Percentiles rank a stretch among this genome's conserved stretches.
Conservation (phyloP, 2,329 filamentous ascomycete genomes). For the Monilinia fructigena region DNA sequence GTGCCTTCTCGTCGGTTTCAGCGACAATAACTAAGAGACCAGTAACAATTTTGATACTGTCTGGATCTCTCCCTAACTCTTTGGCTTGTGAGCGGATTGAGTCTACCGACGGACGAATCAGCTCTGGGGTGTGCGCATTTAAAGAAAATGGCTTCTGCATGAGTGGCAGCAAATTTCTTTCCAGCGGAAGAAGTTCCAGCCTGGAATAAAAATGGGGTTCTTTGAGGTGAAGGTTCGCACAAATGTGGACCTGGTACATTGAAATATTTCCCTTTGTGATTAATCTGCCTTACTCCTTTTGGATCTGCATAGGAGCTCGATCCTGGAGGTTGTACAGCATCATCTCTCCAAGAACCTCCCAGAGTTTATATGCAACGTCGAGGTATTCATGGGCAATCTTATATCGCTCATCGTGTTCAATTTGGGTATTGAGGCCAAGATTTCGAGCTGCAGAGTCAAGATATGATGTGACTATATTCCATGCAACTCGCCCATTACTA, state of each 20-base stretch:
- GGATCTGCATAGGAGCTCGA: conserved; percentile 60
- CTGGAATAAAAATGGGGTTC: conserved; percentile 49
- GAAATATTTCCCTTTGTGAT: conserved; percentile 65
- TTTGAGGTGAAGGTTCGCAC: conserved; percentile 47
- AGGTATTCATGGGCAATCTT: conserved; percentile 63
- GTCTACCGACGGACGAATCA: conserved; percentile 60
- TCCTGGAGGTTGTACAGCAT: conserved; percentile 59
- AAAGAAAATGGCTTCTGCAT: conserved; percentile 73
- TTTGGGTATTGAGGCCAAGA: conserved; percentile 56
- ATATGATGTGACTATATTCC: conserved; percentile 64
- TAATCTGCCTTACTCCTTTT: conserved; percentile 59
- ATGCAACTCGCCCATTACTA: conserved; percentile 56
- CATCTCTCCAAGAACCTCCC: conserved; percentile 35
- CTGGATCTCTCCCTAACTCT: conserved; percentile 55
- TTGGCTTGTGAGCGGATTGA: conserved; percentile 56
- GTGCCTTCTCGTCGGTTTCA: conserved; percentile 63
- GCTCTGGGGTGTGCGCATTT: conserved; percentile 60
- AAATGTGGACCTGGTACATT: conserved; percentile 64
- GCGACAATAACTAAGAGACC: conserved; percentile 65
- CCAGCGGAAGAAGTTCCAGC: conserved; percentile 67
- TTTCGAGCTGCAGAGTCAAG: conserved; percentile 66
- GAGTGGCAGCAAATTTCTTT: conserved; percentile 65
- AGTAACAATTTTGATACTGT: conserved; percentile 65
- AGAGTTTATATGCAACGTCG: conserved; percentile 36
- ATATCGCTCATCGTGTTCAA: conserved; percentile 67